phyloP scores from a whole-genome alignment of 2,329 filamentous ascomycete genomes.

The Penicillium sp. region DNA sequence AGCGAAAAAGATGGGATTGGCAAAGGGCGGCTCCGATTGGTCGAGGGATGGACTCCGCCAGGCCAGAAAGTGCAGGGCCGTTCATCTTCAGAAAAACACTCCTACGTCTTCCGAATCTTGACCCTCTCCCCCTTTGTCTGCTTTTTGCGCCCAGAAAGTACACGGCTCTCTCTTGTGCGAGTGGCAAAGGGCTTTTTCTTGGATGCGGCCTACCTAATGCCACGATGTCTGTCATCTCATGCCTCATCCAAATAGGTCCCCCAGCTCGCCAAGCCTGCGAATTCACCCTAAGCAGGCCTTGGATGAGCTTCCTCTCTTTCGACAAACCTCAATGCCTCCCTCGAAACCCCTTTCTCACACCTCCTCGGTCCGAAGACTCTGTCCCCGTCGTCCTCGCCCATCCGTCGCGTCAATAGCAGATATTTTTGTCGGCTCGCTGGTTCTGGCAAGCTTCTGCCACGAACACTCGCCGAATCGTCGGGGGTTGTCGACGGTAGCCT shows the following conservation, averaged over 20 bases:
- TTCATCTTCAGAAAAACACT: slow-evolving; percentile 27
- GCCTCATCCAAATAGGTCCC: slow-evolving; percentile 59
- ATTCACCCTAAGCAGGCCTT: slow-evolving; percentile 48
- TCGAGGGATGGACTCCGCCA: slow-evolving; percentile 33
- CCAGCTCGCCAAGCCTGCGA: slow-evolving; percentile 52
- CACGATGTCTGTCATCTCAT: slow-evolving; percentile 65
- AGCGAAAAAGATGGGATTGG: slow-evolving; percentile 40
- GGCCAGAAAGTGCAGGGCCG: slow-evolving; percentile 26
- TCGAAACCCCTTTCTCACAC: slow-evolving; percentile 26
- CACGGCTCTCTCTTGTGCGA: slow-evolving; percentile 12
- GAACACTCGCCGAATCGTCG: slow-evolving; percentile 45
- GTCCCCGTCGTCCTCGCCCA: slow-evolving; percentile 30
- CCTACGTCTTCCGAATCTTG: slow-evolving; percentile 7
- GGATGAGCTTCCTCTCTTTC: slow-evolving; percentile 27
- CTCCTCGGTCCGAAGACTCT: slow-evolving; percentile 31
- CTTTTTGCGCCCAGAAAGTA: slow-evolving; percentile 16
- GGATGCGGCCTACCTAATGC: slow-evolving; percentile 42
- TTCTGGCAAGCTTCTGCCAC: slow-evolving; percentile 53
- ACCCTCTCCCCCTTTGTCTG: slow-evolving; percentile 7
- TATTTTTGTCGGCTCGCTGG: slow-evolving; percentile 55
- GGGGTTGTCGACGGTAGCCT: slow-evolving; percentile 30
- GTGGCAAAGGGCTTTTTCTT: slow-evolving; percentile 22
- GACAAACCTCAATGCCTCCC: slow-evolving; percentile 32
- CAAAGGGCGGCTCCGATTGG: slow-evolving; percentile 41
- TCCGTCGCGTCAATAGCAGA: slow-evolving; percentile 47